phyloP scores from a whole-genome alignment of 768 basidiomycete genomes.

The Leccinum disarticulatum region DNA sequence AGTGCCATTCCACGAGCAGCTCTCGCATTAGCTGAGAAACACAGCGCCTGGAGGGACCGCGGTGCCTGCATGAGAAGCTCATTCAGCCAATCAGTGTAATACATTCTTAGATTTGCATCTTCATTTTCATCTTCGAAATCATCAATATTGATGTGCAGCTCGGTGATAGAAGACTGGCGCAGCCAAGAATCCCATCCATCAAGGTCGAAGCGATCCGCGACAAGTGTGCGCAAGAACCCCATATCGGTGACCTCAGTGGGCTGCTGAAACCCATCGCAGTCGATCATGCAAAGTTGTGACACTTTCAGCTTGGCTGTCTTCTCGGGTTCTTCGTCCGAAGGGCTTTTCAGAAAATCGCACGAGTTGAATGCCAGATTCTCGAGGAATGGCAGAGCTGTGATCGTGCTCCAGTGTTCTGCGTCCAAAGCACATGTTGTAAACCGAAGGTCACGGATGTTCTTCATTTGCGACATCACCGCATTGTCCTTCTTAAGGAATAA shows the following conservation, averaged over 20 bases:
- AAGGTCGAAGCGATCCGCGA: background rate
- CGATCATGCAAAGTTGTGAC: background rate
- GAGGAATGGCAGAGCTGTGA: constrained; percentile 16
- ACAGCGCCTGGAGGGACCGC: too few species aligned
- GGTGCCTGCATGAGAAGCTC: too few species aligned
- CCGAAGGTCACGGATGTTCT: constrained; percentile 14
- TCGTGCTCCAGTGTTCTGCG: constrained; percentile 16
- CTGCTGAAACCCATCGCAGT: background rate
- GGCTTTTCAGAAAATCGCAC: background rate
- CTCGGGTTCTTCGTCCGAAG: background rate
- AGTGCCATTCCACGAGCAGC: too few species aligned
- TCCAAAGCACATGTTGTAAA: constrained; percentile 13
- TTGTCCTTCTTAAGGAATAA: constrained; percentile 3
- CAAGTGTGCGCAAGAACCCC: background rate
- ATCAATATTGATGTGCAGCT: too few species aligned
- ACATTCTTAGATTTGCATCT: too few species aligned
- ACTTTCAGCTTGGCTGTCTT: background rate
- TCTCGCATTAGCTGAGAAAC: too few species aligned
- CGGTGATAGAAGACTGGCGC: too few species aligned
- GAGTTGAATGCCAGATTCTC: constrained; percentile 11
- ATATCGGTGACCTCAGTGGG: background rate
- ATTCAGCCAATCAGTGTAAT: too few species aligned
- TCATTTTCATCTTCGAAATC: too few species aligned
- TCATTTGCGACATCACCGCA: constrained; percentile 16
- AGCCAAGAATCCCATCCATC: too few species aligned